Evolutionary conservation across 2,329 filamentous ascomycete genomes (phyloP), one percentile per base, ranked within the genome.

Genomic region (Scedosporium apiospermum): DNA sequence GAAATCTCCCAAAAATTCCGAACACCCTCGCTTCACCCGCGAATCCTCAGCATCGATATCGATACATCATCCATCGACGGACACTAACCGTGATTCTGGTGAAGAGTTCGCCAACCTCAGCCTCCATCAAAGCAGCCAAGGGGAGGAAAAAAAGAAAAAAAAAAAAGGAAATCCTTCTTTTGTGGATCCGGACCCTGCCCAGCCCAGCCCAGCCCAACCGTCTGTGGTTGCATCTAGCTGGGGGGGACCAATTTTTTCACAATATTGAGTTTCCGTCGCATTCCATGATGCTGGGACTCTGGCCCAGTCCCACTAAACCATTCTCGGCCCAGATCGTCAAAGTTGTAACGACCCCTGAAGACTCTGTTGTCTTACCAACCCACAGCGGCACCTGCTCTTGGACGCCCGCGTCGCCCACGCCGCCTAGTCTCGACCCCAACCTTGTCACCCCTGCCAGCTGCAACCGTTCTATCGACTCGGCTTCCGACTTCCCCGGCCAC

Each of bases 281-380:
- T 59, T 59, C 58, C 62, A 63, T 44, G 60, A 63, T 63, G 62
- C 62, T 58, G 62, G 62, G 62, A 63, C 58, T 44, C 38, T 51
- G 58, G 42, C 38, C 57, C 46, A 12, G 16, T 46, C 46, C 62
- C 62, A 49, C 62, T 63, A 63, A 58, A 61, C 62, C 62, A 51
- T 34, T 55, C 61, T 63, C 61, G 57, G 42, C 61, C 16, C 58
- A 38, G 23, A 58, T 58, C 34, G 55, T 58, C 27, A 58, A n/a
- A 61, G 58, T 46, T 53, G 58, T 42, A 49, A 30, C 57, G 18
- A 38, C 58, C 58, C 58, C 58, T 61, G 58, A 51, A 21, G 18
- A 51, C 58, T 34, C 21, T n/a, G 12, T 46, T 44, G 34, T 44
- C 58, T 34, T 18, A 18, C 41, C 58, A 44, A 51, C 58, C 42